A percentile compares a stretch with the other conserved stretches of the same genome.
Conservation (phyloP, 805 yeast genomes). For the Metschnikowia lachancei region DNA sequence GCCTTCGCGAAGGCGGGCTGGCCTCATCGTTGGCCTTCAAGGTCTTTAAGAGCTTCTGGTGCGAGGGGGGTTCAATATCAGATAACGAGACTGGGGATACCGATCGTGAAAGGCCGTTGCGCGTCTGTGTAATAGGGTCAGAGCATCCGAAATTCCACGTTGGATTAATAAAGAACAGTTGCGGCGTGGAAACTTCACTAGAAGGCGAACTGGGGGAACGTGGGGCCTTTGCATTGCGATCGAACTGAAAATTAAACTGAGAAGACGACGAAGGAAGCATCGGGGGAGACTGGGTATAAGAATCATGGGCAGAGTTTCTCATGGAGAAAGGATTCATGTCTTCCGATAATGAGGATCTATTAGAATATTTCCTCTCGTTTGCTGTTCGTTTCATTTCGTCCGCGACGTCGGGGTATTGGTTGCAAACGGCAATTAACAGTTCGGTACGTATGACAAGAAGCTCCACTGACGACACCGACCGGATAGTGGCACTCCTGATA, state of each 20-base stretch:
- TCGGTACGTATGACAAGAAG: conserved; percentile 58
- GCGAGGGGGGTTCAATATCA: conserved; percentile 12
- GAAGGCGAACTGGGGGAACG: neutral
- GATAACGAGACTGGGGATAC: conserved; percentile 19
- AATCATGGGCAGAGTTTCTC: conserved; percentile 1
- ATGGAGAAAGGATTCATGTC: neutral
- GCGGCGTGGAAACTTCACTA: conserved; percentile 8
- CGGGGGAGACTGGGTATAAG: conserved; percentile 1
- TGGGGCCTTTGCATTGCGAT: neutral
- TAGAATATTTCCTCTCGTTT: conserved; percentile 39
- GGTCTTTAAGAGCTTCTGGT: conserved; percentile 6
- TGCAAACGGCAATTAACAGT: conserved; percentile 51
- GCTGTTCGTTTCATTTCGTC: conserved; percentile 64
- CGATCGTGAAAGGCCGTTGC: conserved; percentile 11
- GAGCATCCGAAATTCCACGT: conserved; percentile 21
- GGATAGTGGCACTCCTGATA: conserved; percentile 58
- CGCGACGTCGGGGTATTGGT: conserved; percentile 55
- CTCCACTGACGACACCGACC: conserved; percentile 60
- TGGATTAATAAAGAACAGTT: conserved; percentile 19
- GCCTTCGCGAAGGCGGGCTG: conserved; percentile 12
- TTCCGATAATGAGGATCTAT: conserved; percentile 7
- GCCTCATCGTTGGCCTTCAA: conserved; percentile 9
- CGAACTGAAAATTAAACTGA: conserved; percentile 1
- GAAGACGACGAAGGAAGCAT: neutral
- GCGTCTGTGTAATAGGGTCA: conserved; percentile 3